Percentiles rank a stretch among this genome's conserved stretches.
phyloP scores from a whole-genome alignment of 768 basidiomycete genomes.

The Termitomyces sp. region DNA sequence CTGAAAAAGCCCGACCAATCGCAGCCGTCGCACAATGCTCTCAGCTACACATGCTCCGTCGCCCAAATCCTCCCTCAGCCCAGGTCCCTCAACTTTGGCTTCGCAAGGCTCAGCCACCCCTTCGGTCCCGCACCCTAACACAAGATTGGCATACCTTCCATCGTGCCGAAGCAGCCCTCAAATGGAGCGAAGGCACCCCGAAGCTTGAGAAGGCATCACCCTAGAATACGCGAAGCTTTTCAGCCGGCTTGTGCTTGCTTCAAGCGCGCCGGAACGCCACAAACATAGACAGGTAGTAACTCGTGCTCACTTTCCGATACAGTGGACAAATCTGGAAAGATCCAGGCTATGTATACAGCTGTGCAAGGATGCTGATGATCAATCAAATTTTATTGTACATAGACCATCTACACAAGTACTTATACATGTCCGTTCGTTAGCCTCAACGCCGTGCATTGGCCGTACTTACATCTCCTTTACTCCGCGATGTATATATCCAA shows the following conservation, averaged over 20 bases:
- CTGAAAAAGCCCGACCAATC: background rate
- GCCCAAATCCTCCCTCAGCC: too few species aligned
- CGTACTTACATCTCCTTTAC: too few species aligned
- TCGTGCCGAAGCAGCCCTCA: slow-evolving; percentile 1
- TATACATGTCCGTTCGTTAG: background rate
- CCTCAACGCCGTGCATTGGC: background rate
- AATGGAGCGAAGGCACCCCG: slow-evolving; percentile 7
- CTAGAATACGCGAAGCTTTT: background rate
- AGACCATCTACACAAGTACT: background rate
- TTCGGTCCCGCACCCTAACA: background rate
- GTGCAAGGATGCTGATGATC: background rate
- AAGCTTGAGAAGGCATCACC: background rate
- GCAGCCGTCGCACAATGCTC: background rate
- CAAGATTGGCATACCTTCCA: background rate
- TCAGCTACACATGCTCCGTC: background rate
- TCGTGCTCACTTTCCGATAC: background rate
- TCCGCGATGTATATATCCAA: background rate
- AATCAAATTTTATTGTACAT: background rate
- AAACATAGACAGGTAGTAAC: background rate
- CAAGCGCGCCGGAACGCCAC: background rate
- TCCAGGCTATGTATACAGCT: background rate
- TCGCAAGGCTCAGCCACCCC: background rate
- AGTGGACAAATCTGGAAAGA: background rate
- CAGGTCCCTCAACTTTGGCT: background rate
- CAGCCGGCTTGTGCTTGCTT: too few species aligned